These are phyloP conservation scores for Rhizophora apiculata DNA, from an alignment of 345 rosid species.

Conservation along the genomic window DNA sequence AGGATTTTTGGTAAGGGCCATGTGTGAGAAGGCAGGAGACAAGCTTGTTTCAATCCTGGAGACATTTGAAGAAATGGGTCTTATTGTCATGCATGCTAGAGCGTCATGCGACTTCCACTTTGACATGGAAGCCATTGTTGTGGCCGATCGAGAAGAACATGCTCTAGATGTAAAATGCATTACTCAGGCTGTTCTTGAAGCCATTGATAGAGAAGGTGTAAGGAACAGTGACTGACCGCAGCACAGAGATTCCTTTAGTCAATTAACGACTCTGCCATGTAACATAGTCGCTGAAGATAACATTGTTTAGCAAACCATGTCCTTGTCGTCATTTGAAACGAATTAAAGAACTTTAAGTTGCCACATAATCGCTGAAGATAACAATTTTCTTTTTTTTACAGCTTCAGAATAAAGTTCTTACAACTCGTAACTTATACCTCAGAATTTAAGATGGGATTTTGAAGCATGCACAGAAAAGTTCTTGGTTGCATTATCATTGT, in stretches of 20 bases:
- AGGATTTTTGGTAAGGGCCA: constrained; percentile 42
- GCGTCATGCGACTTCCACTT: constrained; percentile 46
- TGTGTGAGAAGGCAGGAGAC: constrained; percentile 41
- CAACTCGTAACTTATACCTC: too few species aligned
- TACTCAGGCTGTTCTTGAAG: constrained; percentile 42
- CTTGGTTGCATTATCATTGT: too few species aligned
- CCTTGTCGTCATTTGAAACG: background rate
- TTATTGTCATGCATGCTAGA: constrained; percentile 53
- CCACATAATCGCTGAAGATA: too few species aligned
- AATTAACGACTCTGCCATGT: background rate
- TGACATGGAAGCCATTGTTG: constrained; percentile 67
- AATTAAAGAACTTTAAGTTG: too few species aligned
- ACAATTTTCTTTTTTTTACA: too few species aligned
- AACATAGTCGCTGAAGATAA: background rate
- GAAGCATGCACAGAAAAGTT: too few species aligned
- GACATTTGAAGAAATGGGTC: constrained; percentile 66
- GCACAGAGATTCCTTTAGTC: background rate
- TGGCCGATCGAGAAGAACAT: constrained; percentile 37
- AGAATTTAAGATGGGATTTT: too few species aligned
- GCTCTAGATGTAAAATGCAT: constrained; percentile 33
- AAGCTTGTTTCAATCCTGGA: constrained; percentile 55
- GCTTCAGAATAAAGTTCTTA: too few species aligned
- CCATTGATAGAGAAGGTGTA: constrained; percentile 36
- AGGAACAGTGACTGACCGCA: too few species aligned
- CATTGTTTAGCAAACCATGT: background rate